Evolutionary conservation across 345 rosid genomes (phyloP).

Genomic region (Bruguiera gymnorhiza): DNA sequence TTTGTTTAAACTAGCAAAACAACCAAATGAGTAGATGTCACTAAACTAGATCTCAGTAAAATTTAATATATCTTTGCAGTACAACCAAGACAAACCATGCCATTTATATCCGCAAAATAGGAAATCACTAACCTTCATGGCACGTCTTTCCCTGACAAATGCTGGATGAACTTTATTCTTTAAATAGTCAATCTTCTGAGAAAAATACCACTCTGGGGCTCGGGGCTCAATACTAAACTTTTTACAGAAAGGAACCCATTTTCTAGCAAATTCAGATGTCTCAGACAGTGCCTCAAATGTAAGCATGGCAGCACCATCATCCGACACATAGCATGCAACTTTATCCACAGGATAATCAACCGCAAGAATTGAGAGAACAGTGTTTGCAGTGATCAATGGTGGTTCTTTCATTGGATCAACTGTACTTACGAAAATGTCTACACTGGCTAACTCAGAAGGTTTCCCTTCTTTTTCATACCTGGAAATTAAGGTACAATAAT

Average conservation of each 20-base stretch:
- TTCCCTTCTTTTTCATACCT: slow-evolving; percentile 98
- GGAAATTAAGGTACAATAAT: slow-evolving; percentile 14
- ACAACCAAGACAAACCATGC: no score
- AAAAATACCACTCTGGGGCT: slow-evolving; percentile 98
- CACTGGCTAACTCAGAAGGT: slow-evolving; percentile 66
- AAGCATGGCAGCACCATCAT: slow-evolving; percentile 99
- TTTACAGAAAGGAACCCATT: slow-evolving; percentile 99
- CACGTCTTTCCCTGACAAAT: slow-evolving; percentile 90
- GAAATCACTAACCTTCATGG: slow-evolving; percentile 64
- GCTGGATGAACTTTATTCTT: slow-evolving; percentile 88
- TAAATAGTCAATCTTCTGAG: slow-evolving; percentile 89
- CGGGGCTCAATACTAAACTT: slow-evolving; percentile 89
- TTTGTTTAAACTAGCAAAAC: background rate
- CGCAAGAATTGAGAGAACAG: slow-evolving; percentile 92
- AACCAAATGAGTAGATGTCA: background rate
- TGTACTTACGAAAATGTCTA: slow-evolving; percentile 88
- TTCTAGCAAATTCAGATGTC: slow-evolving; percentile 93
- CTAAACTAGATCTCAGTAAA: background rate
- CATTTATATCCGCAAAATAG: no score
- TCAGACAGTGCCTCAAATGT: slow-evolving; percentile 97
- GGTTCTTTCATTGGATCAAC: slow-evolving; percentile 98
- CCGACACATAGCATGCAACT: slow-evolving; percentile 93
- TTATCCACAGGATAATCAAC: slow-evolving; percentile 95
- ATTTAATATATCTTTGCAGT: no score
- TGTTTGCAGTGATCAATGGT: slow-evolving; percentile 94